Conservation (phyloP, 768 basidiomycete genomes). For the Lactarius quietus region DNA sequence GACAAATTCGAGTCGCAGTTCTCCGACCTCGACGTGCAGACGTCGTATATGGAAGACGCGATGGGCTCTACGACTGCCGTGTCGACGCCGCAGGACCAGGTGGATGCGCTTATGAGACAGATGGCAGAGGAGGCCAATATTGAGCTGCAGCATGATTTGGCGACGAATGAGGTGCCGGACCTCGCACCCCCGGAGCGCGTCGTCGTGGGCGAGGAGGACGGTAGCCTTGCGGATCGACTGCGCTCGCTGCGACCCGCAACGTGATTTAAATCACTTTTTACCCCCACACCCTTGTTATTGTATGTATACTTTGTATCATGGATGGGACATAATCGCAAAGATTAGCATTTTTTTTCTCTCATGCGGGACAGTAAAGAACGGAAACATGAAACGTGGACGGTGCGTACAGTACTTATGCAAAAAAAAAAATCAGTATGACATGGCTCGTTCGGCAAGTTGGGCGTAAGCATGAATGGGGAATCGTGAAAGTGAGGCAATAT, state of each 20-base stretch:
- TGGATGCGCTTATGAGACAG: conserved; percentile 87
- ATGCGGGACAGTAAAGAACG: background rate
- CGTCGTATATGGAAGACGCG: conserved; percentile 95
- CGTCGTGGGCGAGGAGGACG: conserved; percentile 68
- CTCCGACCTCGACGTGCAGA: conserved; percentile 95
- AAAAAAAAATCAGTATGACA: too few species aligned
- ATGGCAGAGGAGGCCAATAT: conserved; percentile 97
- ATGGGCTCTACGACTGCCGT: conserved; percentile 92
- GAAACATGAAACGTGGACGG: background rate
- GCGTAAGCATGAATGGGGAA: background rate
- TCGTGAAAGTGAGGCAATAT: background rate
- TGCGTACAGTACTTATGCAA: background rate
- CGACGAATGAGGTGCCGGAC: conserved; percentile 63
- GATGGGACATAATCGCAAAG: background rate
- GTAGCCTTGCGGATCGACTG: conserved; percentile 78
- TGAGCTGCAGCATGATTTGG: conserved; percentile 88
- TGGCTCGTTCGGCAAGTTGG: background rate
- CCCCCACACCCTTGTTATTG: too few species aligned
- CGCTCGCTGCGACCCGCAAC: conserved; percentile 82
- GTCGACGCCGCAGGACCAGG: conserved; percentile 95
- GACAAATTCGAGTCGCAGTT: conserved; percentile 98
- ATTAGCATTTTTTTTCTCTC: background rate
- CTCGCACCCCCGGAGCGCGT: conserved; percentile 44
- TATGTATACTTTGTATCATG: conserved; percentile 5
- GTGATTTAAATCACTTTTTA: conserved; percentile 35